Percentiles rank a stretch among this genome's conserved stretches.
phyloP scores from a whole-genome alignment of 495 filamentous ascomycete species.

The Cercophora newfieldiana region DNA sequence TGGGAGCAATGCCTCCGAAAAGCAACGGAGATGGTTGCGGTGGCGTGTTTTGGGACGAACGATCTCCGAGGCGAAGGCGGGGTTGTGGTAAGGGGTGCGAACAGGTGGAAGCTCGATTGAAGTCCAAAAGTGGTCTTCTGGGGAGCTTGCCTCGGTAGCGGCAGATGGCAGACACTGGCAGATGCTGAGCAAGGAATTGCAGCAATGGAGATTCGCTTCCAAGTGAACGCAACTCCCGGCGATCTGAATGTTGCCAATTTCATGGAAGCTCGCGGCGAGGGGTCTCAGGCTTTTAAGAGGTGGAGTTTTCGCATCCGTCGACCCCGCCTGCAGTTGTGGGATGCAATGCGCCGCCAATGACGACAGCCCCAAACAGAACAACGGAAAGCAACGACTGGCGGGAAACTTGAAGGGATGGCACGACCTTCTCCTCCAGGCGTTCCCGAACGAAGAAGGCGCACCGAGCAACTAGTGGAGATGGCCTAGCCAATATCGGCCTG shows the following conservation, averaged over 20 bases:
- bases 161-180: not conserved
- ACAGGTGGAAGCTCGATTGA: not conserved
- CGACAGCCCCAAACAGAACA: not conserved
- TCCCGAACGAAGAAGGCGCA: not conserved
- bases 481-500: not conserved
- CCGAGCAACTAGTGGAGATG: not conserved
- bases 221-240: not conserved
- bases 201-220: not conserved
- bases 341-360: not conserved
- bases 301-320: not conserved
- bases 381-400: not conserved
- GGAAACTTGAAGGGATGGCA: not conserved
- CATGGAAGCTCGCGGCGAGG: not conserved
- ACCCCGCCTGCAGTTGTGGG: conserved; percentile 2
- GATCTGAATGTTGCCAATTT: not conserved
- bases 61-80: not conserved
- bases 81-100: not conserved
- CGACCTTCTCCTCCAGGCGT: not conserved
- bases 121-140: not conserved
- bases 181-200: not conserved
- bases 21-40: not conserved
- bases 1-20: conserved; percentile 20
- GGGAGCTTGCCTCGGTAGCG: not conserved
- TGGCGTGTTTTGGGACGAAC: not conserved
- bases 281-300: not conserved